Conservation (phyloP, 805 yeast genomes). For the Schwanniomyces vanrijiae region DNA sequence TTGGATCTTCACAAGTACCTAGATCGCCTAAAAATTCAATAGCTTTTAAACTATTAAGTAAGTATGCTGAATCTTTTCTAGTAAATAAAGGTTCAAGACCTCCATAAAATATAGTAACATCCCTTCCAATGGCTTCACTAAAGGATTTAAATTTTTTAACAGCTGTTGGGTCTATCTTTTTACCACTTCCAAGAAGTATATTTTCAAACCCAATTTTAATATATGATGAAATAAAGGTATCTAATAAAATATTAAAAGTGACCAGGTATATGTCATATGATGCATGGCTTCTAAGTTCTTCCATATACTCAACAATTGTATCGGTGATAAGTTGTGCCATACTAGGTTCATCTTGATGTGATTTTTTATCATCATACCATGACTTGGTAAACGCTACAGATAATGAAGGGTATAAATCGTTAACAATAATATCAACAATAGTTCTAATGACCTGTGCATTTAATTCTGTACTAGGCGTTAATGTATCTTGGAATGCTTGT, state of each 20-base stretch:
- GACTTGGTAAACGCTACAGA: constrained; percentile 60
- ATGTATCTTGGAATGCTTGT: constrained; percentile 39
- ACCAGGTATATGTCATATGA: constrained; percentile 42
- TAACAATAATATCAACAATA: constrained; percentile 66
- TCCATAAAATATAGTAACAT: constrained; percentile 35
- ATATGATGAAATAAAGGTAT: constrained; percentile 36
- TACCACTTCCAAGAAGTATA: constrained; percentile 41
- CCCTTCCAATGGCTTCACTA: constrained; percentile 38
- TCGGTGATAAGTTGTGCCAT: constrained; percentile 64
- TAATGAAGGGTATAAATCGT: constrained; percentile 67
- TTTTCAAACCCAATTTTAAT: constrained; percentile 41
- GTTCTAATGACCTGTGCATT: constrained; percentile 72
- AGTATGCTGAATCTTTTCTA: constrained; percentile 38
- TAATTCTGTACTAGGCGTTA: constrained; percentile 72
- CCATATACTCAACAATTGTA: constrained; percentile 73
- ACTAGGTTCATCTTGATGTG: constrained; percentile 31
- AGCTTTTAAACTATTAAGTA: constrained; percentile 40
- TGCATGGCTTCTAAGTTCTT: constrained; percentile 55
- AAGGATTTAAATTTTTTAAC: constrained; percentile 37
- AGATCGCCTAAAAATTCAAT: constrained; percentile 40
- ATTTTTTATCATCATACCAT: constrained; percentile 61
- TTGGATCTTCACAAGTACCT: constrained; percentile 38
- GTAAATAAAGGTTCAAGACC: constrained; percentile 39
- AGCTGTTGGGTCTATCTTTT: constrained; percentile 39
- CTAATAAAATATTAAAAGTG: constrained; percentile 37